Evolutionary conservation across 495 filamentous ascomycete genomes (phyloP).

Genomic region (Talaromyces borbonicus): DNA sequence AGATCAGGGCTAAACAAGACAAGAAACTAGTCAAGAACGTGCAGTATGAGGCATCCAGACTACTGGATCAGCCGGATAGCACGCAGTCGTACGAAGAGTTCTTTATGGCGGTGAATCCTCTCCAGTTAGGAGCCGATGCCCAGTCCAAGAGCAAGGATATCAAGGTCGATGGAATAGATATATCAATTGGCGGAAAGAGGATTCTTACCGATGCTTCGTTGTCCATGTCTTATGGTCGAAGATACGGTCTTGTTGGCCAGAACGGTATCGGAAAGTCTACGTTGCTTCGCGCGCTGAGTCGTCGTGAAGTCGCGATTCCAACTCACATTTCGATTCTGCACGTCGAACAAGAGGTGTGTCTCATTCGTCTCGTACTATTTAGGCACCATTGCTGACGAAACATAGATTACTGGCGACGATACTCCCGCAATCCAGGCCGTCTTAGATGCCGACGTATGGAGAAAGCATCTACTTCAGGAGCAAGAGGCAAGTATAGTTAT

Average conservation of each 20-base stretch:
- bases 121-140: slow-evolving; percentile 71
- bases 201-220: slow-evolving; percentile 85
- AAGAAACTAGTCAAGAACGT: slow-evolving; percentile 98
- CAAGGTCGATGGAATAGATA: slow-evolving; percentile 92
- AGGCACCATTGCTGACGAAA: slow-evolving; percentile 8
- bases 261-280: slow-evolving; percentile 99
- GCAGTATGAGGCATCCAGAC: slow-evolving; percentile 87
- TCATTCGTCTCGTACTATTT: background rate
- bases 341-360: slow-evolving; percentile 87
- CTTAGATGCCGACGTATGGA: slow-evolving; percentile 96
- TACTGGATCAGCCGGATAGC: slow-evolving; percentile 73
- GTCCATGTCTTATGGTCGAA: slow-evolving; percentile 84
- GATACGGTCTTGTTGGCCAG: slow-evolving; percentile 95
- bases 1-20: slow-evolving; percentile 97
- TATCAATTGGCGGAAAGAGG: slow-evolving; percentile 77
- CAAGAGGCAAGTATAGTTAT: slow-evolving; percentile 54
- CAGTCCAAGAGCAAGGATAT: slow-evolving; percentile 94
- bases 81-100: slow-evolving; percentile 98
- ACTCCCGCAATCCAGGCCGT: slow-evolving; percentile 93
- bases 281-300: slow-evolving; percentile 78
- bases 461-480: slow-evolving; percentile 86
- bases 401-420: slow-evolving; percentile 86
- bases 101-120: slow-evolving; percentile 97
- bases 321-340: slow-evolving; percentile 97
- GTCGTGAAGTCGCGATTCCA: slow-evolving; percentile 88